Conservation (phyloP, 768 basidiomycete species). For the Lyophyllum decastes region DNA sequence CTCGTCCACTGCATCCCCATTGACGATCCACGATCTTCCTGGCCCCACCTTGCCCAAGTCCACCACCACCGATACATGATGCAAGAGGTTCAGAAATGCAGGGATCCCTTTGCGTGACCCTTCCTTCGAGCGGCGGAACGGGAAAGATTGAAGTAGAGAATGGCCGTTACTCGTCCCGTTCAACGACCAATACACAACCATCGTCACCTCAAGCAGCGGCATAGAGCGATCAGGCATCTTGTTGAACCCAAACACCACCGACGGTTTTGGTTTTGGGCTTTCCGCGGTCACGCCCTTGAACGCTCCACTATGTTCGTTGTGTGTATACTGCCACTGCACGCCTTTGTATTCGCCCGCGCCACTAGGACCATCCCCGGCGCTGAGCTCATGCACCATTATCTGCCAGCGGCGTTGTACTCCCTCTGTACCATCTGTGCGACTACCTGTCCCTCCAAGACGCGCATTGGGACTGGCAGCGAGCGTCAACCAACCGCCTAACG, state of each 20-base stretch:
- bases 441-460: not conserved
- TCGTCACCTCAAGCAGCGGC: not conserved
- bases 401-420: not conserved
- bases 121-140: not conserved
- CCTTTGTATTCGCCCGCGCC: not conserved
- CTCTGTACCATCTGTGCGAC: not conserved
- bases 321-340: not conserved
- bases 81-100: conserved; percentile 1
- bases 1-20: not conserved
- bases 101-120: not conserved
- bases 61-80: not conserved
- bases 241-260: not conserved
- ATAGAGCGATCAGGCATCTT: not conserved
- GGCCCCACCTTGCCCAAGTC: not conserved
- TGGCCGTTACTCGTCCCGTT: not conserved
- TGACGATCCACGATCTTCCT: not conserved
- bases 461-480: not conserved
- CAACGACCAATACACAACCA: not conserved
- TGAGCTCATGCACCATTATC: not conserved
- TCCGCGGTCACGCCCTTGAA: not conserved
- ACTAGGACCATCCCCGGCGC: not conserved
- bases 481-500: not conserved
- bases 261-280: not conserved
- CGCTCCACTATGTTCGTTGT: not conserved
- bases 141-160: not conserved